Percentiles rank a stretch among this genome's conserved stretches.
These are phyloP conservation scores for Euphorbia lathyris DNA, from an alignment of 345 rosid species.

Conservation along the genomic window DNA sequence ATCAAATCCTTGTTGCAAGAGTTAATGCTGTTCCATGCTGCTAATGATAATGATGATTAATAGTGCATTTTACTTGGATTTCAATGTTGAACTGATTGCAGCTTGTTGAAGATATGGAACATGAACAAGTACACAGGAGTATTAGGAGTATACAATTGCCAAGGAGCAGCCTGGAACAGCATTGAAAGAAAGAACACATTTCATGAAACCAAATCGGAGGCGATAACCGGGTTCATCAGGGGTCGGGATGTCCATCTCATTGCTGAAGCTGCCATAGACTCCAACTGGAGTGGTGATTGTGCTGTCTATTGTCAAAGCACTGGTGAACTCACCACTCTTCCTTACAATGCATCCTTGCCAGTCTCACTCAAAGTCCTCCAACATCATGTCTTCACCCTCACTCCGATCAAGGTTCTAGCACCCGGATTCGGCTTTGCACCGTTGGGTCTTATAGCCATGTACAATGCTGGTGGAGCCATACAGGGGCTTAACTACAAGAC, in stretches of 20 bases:
- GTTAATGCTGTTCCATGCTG: background rate
- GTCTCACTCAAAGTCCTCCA: conserved; percentile 73
- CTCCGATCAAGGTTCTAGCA: conserved; percentile 58
- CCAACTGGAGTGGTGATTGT: conserved; percentile 61
- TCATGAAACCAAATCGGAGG: conserved; percentile 51
- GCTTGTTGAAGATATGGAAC: conserved; percentile 97
- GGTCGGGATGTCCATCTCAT: conserved; percentile 83
- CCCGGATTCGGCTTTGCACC: conserved; percentile 69
- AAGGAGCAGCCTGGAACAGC: conserved; percentile 96
- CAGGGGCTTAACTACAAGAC: conserved; percentile 55
- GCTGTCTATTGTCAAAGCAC: conserved; percentile 54
- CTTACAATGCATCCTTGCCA: conserved; percentile 62
- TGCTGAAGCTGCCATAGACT: conserved; percentile 60
- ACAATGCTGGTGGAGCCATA: conserved; percentile 85
- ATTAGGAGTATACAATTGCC: conserved; percentile 85
- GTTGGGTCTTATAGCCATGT: conserved; percentile 74
- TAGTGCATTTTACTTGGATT: too few species aligned
- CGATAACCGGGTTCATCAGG: conserved; percentile 51
- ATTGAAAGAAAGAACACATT: conserved; percentile 66
- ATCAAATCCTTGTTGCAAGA: background rate
- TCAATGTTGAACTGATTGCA: conserved; percentile 26
- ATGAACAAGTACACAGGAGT: conserved; percentile 96
- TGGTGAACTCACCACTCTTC: conserved; percentile 49
- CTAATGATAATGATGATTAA: background rate
- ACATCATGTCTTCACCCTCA: conserved; percentile 55